Conservation (phyloP, 345 rosid genomes). For the Corchorus capsularis region DNA sequence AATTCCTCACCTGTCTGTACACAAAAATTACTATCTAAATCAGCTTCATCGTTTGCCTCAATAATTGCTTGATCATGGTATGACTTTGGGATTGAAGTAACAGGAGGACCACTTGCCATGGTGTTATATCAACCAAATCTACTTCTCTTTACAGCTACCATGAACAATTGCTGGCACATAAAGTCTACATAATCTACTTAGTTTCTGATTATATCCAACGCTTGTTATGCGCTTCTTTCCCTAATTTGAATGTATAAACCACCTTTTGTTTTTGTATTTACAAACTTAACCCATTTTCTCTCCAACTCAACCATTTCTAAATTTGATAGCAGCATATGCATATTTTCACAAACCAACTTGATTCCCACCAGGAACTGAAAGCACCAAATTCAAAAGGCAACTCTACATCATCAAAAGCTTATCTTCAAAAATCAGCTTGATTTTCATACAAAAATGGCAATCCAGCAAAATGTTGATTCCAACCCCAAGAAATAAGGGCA, state of each 20-base stretch:
- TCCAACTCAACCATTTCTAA: background rate
- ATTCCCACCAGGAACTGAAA: background rate
- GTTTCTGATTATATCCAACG: background rate
- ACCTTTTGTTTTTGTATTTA: background rate
- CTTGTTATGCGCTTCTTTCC: constrained; percentile 4
- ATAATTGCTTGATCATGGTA: constrained; percentile 31
- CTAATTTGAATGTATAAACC: constrained; percentile 9
- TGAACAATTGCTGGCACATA: background rate
- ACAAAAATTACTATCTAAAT: constrained; percentile 39
- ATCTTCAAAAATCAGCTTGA: background rate
- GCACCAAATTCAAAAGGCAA: background rate
- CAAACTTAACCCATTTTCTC: background rate
- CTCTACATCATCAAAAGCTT: constrained; percentile 11
- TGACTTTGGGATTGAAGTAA: constrained; percentile 38
- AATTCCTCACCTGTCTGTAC: constrained; percentile 87
- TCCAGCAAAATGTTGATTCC: background rate
- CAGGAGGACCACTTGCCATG: constrained; percentile 56
- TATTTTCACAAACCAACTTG: background rate
- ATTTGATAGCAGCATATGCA: background rate
- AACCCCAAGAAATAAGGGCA: background rate
- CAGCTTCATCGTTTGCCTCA: constrained; percentile 7
- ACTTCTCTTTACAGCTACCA: constrained; percentile 9
- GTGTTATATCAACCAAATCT: constrained; percentile 21
- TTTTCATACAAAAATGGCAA: constrained; percentile 4
- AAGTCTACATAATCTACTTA: constrained; percentile 5